Base-by-base conservation (phyloP, 345 rosid species). In the Ceriops tagal region DNA sequence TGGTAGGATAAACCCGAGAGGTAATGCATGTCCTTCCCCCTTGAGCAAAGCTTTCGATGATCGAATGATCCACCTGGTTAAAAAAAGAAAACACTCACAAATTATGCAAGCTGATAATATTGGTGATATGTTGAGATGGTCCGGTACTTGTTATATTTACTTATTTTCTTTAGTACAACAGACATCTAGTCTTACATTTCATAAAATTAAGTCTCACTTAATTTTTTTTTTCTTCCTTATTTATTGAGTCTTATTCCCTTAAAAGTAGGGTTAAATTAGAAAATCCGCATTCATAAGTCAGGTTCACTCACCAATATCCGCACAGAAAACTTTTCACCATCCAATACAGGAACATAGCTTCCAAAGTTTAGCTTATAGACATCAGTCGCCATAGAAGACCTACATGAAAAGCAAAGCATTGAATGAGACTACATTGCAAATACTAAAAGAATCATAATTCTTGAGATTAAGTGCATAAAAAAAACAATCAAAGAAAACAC, bases 21-120 rank as follows among this genome's bases (percentile, higher is more conserved):
- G 96, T 81, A 32, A 89, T 86, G 55, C 74, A 62, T 53, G 89
- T 72, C 77, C 98, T 82, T 16, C 97, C 98, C 30, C 92, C 92
- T 80, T 85, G 97, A 27, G 87, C 98, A 61, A 89, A 91, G 68
- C 86, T 85, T 76, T 89, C 96, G 10, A 89, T 80, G 8, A 89
- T 83, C 3, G 96, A 85, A 82, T 93, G 98, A 78, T 91, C 95
- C 67, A 89, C 85, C 92, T 88, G 69, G 4, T 52, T 26, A 16
- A 43, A 30, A 19, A 43, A 43, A 3, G 9, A 16, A 43, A 15
- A 1, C 13, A 63, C 24, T 3, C 15, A 6, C 24, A n/a, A 7
- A 26, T 3, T 7, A 24, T 13, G 55, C 43, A 3, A 34, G 30
- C 35, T 65, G 6, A 27, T 18, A 22, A 31, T 22, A 63, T 34